These are phyloP conservation scores for Rhodotorula sp. DNA, from an alignment of 1,284 basidiomycete species.

Conservation along the genomic window DNA sequence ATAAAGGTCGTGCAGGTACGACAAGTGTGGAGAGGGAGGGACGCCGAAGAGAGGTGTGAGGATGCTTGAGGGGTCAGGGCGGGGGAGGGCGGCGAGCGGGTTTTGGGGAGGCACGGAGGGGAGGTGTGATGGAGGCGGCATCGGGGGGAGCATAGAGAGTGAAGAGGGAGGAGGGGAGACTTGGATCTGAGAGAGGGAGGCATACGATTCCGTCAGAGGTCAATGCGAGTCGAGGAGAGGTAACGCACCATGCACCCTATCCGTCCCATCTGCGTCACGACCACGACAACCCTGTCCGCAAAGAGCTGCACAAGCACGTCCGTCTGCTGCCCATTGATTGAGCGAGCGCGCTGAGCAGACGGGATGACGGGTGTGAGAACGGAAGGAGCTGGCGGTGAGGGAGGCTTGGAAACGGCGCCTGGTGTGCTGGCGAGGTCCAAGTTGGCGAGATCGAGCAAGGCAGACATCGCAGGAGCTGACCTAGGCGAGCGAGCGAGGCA, in stretches of 20 bases:
- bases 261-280: conserved; percentile 83
- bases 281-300: conserved; percentile 71
- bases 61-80: conserved; percentile 67
- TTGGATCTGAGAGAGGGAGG: conserved; percentile 26
- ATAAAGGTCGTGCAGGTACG: conserved; percentile 75
- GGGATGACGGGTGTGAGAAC: conserved; percentile 60
- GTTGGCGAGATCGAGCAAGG: conserved; percentile 29
- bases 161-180: conserved; percentile 36
- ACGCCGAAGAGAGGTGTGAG: conserved; percentile 73
- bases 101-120: conserved; percentile 28
- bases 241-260: conserved; percentile 71
- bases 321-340: conserved; percentile 61
- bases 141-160: conserved; percentile 21
- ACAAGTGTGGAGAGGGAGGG: conserved; percentile 58
- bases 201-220: too few species aligned
- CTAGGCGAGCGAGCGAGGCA: background rate
- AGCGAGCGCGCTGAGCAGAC: conserved; percentile 53
- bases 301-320: conserved; percentile 74
- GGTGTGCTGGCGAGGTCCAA: conserved; percentile 34
- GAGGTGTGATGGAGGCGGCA: background rate
- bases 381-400: conserved; percentile 63
- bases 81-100: conserved; percentile 56
- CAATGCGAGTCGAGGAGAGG: conserved; percentile 26
- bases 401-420: conserved; percentile 62
- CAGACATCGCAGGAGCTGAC: conserved; percentile 5